Percentiles rank a stretch among this genome's conserved stretches.
These are phyloP conservation scores for Myriosclerotinia duriaeana DNA, from an alignment of 2,329 filamentous ascomycete species.

Conservation along the genomic window DNA sequence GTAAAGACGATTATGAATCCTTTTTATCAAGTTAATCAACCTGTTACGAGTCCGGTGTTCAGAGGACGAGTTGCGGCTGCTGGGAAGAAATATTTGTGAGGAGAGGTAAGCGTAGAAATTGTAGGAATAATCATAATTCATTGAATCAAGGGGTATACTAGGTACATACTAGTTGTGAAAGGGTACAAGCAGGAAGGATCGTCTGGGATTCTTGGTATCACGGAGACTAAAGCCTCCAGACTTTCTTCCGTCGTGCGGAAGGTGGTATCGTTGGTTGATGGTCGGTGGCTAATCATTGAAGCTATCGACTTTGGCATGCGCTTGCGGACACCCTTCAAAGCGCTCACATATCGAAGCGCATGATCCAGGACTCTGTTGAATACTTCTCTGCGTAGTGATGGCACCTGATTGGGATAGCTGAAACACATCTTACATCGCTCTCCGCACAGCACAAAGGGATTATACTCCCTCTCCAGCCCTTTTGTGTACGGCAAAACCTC, in stretches of 20 bases:
- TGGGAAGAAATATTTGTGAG: conserved; percentile 83
- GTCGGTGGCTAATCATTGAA: background rate
- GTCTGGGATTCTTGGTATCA: background rate
- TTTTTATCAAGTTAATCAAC: conserved; percentile 84
- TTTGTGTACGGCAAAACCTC: background rate
- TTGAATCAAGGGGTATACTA: background rate
- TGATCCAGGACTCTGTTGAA: background rate
- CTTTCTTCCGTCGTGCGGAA: background rate
- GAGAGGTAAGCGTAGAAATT: conserved; percentile 41
- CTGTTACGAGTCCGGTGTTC: conserved; percentile 85
- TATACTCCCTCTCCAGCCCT: background rate
- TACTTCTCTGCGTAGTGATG: background rate
- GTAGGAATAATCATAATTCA: background rate
- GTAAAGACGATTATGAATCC: conserved; percentile 97
- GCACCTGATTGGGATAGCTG: background rate
- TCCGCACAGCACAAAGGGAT: no score
- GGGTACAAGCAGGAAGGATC: background rate
- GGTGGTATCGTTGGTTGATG: background rate
- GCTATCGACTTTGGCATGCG: background rate
- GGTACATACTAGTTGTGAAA: background rate
- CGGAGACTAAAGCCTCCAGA: background rate
- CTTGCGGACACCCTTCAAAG: background rate
- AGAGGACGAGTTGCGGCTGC: conserved; percentile 77
- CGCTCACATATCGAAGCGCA: background rate
- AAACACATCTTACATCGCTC: background rate